Conservation (phyloP, 345 rosid species). For the Cardamine occulta region DNA sequence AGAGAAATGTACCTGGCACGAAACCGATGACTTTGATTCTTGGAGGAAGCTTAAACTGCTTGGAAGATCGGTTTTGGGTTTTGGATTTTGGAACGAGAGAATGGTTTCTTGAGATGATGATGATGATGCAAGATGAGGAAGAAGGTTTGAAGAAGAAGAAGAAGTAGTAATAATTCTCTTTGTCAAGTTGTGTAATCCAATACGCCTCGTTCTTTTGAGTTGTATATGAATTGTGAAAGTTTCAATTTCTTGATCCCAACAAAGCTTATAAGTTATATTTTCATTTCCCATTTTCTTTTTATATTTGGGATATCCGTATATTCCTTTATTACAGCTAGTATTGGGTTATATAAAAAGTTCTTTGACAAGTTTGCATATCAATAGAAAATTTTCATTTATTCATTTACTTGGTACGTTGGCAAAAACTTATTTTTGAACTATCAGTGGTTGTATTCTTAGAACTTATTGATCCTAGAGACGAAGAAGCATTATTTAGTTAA, state of each 20-base stretch:
- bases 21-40: slow-evolving; percentile 26
- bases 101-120: slow-evolving; percentile 28
- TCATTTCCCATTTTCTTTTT: background rate
- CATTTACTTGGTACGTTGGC: no score
- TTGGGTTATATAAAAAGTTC: no score
- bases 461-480: no score
- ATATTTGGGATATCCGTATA: slow-evolving; percentile 24
- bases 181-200: slow-evolving; percentile 23
- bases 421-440: no score
- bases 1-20: slow-evolving; percentile 27
- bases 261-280: background rate
- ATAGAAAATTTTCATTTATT: no score
- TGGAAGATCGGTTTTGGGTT: slow-evolving; percentile 15
- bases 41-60: slow-evolving; percentile 11
- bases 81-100: slow-evolving; percentile 1
- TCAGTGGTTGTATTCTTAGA: no score
- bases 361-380: no score
- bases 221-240: slow-evolving; percentile 6
- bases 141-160: slow-evolving; percentile 11
- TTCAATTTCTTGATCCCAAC: background rate
- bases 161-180: no score
- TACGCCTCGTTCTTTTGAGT: slow-evolving; percentile 22
- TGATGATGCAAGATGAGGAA: slow-evolving; percentile 28
- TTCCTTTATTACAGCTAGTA: no score
- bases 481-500: no score